A percentile compares a stretch with the other conserved stretches of the same genome.
These are phyloP conservation scores for Jasminum sambac DNA, from an alignment of 257 asterid species.

Conservation along the genomic window DNA sequence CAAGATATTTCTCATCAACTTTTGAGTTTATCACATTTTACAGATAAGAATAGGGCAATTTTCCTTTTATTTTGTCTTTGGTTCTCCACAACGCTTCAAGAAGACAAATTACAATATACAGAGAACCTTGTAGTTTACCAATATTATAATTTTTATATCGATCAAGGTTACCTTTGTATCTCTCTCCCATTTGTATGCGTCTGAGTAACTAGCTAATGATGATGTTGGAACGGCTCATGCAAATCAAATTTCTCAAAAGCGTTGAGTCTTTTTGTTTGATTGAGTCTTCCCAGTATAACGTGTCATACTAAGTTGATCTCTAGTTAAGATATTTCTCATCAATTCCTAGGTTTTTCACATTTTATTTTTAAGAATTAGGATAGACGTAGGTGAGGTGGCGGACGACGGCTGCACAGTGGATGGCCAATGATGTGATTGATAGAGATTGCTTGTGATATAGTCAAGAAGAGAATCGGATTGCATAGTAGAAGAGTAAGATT, in stretches of 20 bases:
- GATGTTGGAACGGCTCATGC: constrained; percentile 67
- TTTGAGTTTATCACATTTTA: background rate
- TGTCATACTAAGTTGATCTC: background rate
- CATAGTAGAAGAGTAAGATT: too few relatives aligned
- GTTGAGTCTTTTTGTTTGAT: constrained; percentile 51
- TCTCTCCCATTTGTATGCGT: background rate
- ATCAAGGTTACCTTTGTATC: background rate
- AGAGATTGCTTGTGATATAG: too few relatives aligned
- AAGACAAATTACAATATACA: background rate
- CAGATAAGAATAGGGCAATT: too few relatives aligned
- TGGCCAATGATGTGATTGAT: too few relatives aligned
- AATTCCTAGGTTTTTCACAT: background rate
- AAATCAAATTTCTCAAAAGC: constrained; percentile 44
- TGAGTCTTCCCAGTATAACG: constrained; percentile 77
- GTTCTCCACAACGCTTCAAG: background rate
- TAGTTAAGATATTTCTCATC: background rate
- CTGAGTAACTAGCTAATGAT: background rate
- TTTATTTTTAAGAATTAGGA: background rate
- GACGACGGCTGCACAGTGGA: too few relatives aligned
- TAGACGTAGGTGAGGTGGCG: too few relatives aligned
- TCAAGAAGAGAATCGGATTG: too few relatives aligned
- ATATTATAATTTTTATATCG: background rate
- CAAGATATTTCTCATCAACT: background rate
- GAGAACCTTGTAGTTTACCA: background rate
- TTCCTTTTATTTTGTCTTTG: too few relatives aligned